phyloP scores from a whole-genome alignment of 345 rosid genomes.

The Arabidopsis suecica region DNA sequence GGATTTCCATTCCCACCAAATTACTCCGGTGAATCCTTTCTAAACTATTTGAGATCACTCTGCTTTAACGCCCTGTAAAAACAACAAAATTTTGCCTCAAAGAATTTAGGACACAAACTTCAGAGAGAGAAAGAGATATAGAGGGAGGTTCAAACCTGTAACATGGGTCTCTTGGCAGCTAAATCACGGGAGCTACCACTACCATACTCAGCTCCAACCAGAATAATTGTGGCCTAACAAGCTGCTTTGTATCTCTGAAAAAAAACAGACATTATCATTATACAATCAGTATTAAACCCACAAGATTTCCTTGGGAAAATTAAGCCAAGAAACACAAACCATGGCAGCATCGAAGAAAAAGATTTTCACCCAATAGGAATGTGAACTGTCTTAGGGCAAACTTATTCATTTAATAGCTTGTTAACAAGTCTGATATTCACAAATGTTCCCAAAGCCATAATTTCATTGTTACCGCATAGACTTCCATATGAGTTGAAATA shows the following conservation, averaged over 20 bases:
- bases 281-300: slow-evolving; percentile 1
- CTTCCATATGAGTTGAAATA: slow-evolving; percentile 8
- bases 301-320: slow-evolving; percentile 25
- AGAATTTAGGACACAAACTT: not conserved
- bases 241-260: slow-evolving; percentile 59
- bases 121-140: slow-evolving; percentile 33
- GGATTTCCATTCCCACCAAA: slow-evolving; percentile 53
- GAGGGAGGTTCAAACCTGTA: not conserved
- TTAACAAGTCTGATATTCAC: slow-evolving; percentile 47
- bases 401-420: slow-evolving; percentile 73
- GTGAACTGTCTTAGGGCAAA: slow-evolving; percentile 70
- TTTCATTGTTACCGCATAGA: not conserved
- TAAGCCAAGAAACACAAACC: not conserved
- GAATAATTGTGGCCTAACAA: slow-evolving; percentile 60
- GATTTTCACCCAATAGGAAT: slow-evolving; percentile 70
- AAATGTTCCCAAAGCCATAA: not conserved
- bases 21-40: slow-evolving; percentile 57
- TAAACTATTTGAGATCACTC: slow-evolving; percentile 52
- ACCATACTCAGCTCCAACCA: slow-evolving; percentile 79
- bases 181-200: slow-evolving; percentile 78
- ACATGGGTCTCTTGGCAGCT: slow-evolving; percentile 80
- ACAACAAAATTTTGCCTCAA: not conserved
- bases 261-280: not conserved
- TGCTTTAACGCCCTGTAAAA: slow-evolving; percentile 54
- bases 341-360: slow-evolving; percentile 64